These are phyloP conservation scores for Globisporangium carolinianum DNA, from an alignment of 352 stramenopile species.

Conservation along the genomic window DNA sequence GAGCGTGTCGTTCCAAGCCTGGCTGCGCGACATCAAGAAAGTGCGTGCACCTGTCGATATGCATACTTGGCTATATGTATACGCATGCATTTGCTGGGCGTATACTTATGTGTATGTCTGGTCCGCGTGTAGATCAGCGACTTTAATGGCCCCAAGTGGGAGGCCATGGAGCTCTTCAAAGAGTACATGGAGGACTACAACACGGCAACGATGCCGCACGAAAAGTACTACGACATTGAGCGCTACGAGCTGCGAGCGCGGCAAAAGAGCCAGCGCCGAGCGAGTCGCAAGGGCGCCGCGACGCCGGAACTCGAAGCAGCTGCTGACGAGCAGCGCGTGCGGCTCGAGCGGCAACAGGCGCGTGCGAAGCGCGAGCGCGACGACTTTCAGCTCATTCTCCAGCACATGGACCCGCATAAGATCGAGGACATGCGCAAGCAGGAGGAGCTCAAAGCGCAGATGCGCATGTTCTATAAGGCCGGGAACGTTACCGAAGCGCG, in stretches of 20 bases:
- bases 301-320: constrained; percentile 21
- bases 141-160: constrained; percentile 82
- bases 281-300: constrained; percentile 20
- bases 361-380: constrained; percentile 58
- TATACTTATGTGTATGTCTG: too few relatives aligned
- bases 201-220: constrained; percentile 93
- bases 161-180: constrained; percentile 87
- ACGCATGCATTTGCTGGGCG: not conserved
- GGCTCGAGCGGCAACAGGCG: constrained; percentile 43
- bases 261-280: constrained; percentile 51
- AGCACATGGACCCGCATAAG: constrained; percentile 83
- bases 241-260: constrained; percentile 96
- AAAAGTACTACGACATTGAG: constrained; percentile 98
- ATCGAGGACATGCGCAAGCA: constrained; percentile 84
- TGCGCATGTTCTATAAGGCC: constrained; percentile 89
- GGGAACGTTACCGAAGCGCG: constrained; percentile 81
- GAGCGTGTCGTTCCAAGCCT: constrained; percentile 92
- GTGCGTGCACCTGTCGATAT: constrained; percentile 17
- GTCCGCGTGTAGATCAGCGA: constrained; percentile 40
- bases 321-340: constrained; percentile 60
- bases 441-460: constrained; percentile 76
- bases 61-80: not conserved
- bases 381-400: constrained; percentile 68
- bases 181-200: constrained; percentile 98
- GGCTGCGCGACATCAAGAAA: constrained; percentile 91